Percentiles rank a stretch among this genome's conserved stretches.
Evolutionary conservation across 2,329 filamentous ascomycete species (phyloP).

Genomic region (Fusarium aywerte): DNA sequence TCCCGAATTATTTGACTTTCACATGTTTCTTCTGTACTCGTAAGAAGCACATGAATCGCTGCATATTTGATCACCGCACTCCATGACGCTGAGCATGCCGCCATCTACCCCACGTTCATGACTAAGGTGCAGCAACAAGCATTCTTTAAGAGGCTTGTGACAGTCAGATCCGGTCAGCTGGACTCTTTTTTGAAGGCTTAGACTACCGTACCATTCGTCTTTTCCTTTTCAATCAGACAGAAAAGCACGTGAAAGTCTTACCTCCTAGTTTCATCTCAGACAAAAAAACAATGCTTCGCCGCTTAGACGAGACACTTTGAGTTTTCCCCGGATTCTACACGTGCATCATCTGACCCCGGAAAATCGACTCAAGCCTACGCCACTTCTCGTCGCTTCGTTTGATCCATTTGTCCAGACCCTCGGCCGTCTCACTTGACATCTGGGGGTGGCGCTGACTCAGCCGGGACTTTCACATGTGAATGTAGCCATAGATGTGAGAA

Average conservation of each 20-base stretch:
- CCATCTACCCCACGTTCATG: conserved; percentile 30
- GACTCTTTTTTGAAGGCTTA: conserved; percentile 10
- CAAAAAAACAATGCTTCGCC: background rate
- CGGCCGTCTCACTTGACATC: conserved; percentile 3
- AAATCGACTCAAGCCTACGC: conserved; percentile 33
- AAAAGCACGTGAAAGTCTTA: conserved; percentile 40
- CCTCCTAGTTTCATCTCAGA: conserved; percentile 5
- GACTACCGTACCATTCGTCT: conserved; percentile 20
- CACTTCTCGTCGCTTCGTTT: conserved; percentile 9
- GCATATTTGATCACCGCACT: conserved; percentile 16
- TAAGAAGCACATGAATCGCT: conserved; percentile 29
- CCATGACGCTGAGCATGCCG: conserved; percentile 32
- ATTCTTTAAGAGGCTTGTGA: conserved; percentile 33
- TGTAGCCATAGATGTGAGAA: background rate
- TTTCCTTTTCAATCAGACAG: background rate
- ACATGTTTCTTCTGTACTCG: conserved; percentile 16
- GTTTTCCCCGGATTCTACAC: conserved; percentile 40
- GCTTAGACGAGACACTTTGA: conserved; percentile 20
- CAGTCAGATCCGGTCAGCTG: conserved; percentile 34
- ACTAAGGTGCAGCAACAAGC: conserved; percentile 26
- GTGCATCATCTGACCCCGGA: conserved; percentile 39
- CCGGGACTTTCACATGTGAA: conserved; percentile 31
- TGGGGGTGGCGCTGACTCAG: conserved; percentile 24
- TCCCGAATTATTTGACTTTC: conserved; percentile 15
- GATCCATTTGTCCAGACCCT: conserved; percentile 14